Evolutionary conservation across 192 early-diverging fungal species (phyloP).

Genomic region (Backusella morwellensis): DNA sequence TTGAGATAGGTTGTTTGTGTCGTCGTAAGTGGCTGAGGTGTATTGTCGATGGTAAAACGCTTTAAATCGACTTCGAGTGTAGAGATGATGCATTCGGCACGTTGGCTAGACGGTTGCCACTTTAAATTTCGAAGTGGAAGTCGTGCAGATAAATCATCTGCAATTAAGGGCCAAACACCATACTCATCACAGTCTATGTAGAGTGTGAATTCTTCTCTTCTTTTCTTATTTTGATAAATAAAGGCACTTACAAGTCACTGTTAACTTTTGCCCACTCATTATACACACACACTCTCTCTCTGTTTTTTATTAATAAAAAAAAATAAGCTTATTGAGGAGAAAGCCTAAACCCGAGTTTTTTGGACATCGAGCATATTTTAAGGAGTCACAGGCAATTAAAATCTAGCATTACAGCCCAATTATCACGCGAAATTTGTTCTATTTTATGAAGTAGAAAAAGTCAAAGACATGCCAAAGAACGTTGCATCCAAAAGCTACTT

Average conservation of each 20-base stretch:
- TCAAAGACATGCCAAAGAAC: too few relatives aligned
- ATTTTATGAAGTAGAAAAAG: too few relatives aligned
- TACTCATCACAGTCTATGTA: slow-evolving; percentile 53
- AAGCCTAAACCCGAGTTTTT: background rate
- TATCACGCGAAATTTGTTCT: too few relatives aligned
- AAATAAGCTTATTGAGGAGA: background rate
- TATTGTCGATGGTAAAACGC: slow-evolving; percentile 46
- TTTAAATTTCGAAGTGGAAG: slow-evolving; percentile 78
- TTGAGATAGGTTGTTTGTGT: slow-evolving; percentile 69
- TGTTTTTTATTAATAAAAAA: background rate
- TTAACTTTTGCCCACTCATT: slow-evolving; percentile 39
- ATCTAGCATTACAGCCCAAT: too few relatives aligned
- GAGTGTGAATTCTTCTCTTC: background rate
- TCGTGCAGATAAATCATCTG: slow-evolving; percentile 61
- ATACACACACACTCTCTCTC: background rate
- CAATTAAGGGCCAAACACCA: slow-evolving; percentile 63
- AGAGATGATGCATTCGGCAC: slow-evolving; percentile 58
- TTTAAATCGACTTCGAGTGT: slow-evolving; percentile 58
- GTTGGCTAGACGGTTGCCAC: slow-evolving; percentile 72
- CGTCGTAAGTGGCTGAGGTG: slow-evolving; percentile 36
- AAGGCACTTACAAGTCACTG: slow-evolving; percentile 38
- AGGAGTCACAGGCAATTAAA: too few relatives aligned
- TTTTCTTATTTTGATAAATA: background rate
- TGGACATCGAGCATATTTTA: background rate
- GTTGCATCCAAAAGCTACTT: background rate